Conservation (phyloP, 2,329 filamentous ascomycete species). For the Aureobasidium melanogenum region DNA sequence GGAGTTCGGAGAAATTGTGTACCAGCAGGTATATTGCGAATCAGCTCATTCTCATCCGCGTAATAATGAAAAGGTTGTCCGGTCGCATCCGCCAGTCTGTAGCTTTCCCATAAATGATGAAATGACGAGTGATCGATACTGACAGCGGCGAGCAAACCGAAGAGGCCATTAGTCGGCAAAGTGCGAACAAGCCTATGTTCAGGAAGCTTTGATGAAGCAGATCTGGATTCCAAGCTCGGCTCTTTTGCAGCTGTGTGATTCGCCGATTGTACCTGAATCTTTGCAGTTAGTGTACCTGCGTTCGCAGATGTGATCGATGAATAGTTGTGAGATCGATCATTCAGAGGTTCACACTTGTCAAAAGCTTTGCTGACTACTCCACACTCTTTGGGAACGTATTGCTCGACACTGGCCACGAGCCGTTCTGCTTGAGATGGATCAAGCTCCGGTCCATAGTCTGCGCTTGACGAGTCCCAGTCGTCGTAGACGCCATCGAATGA, state of each 20-base stretch:
- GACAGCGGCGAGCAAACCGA: neutral
- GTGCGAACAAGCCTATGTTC: neutral
- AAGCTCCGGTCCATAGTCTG: neutral
- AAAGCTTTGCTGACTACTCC: neutral
- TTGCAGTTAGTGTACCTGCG: neutral
- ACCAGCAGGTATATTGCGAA: neutral
- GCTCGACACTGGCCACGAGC: neutral
- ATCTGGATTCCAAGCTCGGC: neutral
- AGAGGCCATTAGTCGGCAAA: neutral
- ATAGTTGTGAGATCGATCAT: too few species aligned
- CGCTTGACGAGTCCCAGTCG: neutral
- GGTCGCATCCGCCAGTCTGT: neutral
- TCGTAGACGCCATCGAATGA: neutral
- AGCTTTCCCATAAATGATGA: conserved; percentile 6
- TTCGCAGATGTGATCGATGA: neutral
- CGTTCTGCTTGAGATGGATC: neutral
- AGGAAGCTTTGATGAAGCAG: neutral
- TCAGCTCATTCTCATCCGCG: neutral
- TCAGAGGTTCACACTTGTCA: neutral
- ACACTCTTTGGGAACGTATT: neutral
- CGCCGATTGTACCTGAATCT: neutral
- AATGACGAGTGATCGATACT: neutral
- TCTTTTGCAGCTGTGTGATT: neutral
- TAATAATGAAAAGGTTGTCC: neutral
- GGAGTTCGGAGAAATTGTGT: neutral